Conservation (phyloP, 2,329 filamentous ascomycete species). For the Emmonsiellopsis sp. region DNA sequence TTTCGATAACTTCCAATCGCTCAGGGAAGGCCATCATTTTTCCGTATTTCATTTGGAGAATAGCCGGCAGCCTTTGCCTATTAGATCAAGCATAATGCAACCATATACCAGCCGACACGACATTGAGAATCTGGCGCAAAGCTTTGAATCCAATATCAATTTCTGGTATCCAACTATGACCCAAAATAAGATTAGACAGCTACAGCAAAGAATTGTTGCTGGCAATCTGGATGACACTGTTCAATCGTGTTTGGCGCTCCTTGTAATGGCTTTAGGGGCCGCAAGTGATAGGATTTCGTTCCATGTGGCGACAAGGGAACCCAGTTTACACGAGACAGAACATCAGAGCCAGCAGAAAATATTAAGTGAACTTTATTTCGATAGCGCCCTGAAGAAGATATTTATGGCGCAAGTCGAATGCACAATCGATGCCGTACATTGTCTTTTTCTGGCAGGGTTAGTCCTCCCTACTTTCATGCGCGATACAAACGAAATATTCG, state of each 20-base stretch:
- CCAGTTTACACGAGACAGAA: slow-evolving; percentile 21
- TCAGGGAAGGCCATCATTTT: slow-evolving; percentile 32
- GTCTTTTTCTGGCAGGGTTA: slow-evolving; percentile 43
- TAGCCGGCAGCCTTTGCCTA: slow-evolving; percentile 27
- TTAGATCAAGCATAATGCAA: slow-evolving; percentile 17
- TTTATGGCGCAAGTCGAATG: slow-evolving; percentile 40
- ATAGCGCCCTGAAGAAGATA: slow-evolving; percentile 38
- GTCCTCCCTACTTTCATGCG: slow-evolving; percentile 10
- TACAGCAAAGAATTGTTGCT: slow-evolving; percentile 23
- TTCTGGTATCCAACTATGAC: slow-evolving; percentile 47
- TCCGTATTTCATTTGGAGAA: slow-evolving; percentile 43
- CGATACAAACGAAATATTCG: neutral
- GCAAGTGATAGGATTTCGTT: slow-evolving; percentile 33
- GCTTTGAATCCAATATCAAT: slow-evolving; percentile 41
- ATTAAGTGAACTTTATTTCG: slow-evolving; percentile 38
- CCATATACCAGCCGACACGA: slow-evolving; percentile 37
- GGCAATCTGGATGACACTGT: slow-evolving; percentile 31
- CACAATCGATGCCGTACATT: slow-evolving; percentile 39
- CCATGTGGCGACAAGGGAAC: slow-evolving; percentile 11
- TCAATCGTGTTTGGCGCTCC: slow-evolving; percentile 34
- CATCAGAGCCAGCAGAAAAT: slow-evolving; percentile 22
- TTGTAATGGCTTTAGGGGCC: slow-evolving; percentile 42
- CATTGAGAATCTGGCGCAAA: slow-evolving; percentile 31
- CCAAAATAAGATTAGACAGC: slow-evolving; percentile 25
- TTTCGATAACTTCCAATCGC: slow-evolving; percentile 36